phyloP scores from a whole-genome alignment of 768 basidiomycete genomes.

The Dentipellis fragilis region DNA sequence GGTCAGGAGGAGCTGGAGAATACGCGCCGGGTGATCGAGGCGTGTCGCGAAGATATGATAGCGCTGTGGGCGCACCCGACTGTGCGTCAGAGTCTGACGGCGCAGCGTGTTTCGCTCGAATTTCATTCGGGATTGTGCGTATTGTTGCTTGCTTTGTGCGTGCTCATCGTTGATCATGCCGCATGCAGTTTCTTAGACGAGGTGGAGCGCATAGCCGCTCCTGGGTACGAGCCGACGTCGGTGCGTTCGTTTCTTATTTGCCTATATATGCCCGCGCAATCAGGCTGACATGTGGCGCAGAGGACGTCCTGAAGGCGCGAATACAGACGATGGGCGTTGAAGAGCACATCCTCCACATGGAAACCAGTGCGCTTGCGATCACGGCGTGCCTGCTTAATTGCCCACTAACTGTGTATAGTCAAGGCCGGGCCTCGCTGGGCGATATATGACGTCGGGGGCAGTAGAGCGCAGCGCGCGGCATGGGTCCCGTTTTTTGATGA shows the following conservation, averaged over 20 bases:
- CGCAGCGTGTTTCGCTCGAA: constrained; percentile 36
- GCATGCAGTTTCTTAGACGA: constrained; percentile 46
- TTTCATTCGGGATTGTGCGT: constrained; percentile 52
- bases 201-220: constrained; percentile 37
- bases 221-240: constrained; percentile 41
- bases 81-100: constrained; percentile 33
- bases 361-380: constrained; percentile 24
- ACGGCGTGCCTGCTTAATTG: background rate
- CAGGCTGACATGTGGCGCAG: constrained; percentile 19
- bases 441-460: constrained; percentile 61
- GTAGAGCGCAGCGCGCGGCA: constrained; percentile 44
- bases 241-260: constrained; percentile 22
- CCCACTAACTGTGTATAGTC: constrained; percentile 1
- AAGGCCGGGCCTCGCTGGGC: constrained; percentile 39
- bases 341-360: constrained; percentile 46
- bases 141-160: background rate
- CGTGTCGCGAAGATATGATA: constrained; percentile 44
- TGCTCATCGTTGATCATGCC: background rate
- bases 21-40: constrained; percentile 36
- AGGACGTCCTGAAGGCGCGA: constrained; percentile 56
- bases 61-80: constrained; percentile 39
- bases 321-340: constrained; percentile 57
- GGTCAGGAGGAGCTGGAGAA: constrained; percentile 29
- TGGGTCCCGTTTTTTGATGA: constrained; percentile 69
- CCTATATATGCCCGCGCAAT: background rate